Evolutionary conservation across 495 filamentous ascomycete species (phyloP).

Genomic region (Hypoxylon lenormandii): DNA sequence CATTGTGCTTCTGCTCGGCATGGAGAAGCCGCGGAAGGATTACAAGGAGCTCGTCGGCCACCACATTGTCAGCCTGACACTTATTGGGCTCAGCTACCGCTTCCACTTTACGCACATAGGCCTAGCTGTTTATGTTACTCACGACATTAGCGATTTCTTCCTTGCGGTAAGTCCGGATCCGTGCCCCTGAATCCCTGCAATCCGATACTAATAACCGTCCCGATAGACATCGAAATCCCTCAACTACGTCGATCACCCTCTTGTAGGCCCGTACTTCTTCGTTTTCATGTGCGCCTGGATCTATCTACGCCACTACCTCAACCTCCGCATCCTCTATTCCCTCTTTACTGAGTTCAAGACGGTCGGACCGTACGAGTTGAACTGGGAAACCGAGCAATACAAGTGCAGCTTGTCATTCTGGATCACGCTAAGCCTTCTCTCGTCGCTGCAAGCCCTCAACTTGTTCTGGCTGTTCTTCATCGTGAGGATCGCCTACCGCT

Average conservation of each 20-base stretch:
- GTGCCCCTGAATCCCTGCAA: neutral
- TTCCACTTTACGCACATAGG: conserved; percentile 99
- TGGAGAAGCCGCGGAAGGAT: conserved; percentile 96
- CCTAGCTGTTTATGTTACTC: conserved; percentile 95
- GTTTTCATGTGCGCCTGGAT: conserved; percentile 87
- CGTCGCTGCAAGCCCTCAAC: conserved; percentile 81
- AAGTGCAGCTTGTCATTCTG: conserved; percentile 81
- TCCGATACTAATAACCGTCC: conserved; percentile 9
- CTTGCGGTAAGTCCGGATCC: conserved; percentile 76
- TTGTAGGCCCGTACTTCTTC: conserved; percentile 84
- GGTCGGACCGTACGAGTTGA: conserved; percentile 85
- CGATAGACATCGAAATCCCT: conserved; percentile 87
- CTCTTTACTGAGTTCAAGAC: conserved; percentile 88
- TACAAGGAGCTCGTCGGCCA: conserved; percentile 95
- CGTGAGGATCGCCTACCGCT: conserved; percentile 74
- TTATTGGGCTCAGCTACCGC: conserved; percentile 90
- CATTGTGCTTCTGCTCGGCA: conserved; percentile 84
- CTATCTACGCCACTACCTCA: conserved; percentile 92
- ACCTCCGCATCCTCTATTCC: conserved; percentile 85
- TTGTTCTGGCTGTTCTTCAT: conserved; percentile 90
- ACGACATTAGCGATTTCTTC: conserved; percentile 97
- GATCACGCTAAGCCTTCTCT: conserved; percentile 77
- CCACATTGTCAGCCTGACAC: conserved; percentile 89
- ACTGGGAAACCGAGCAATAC: conserved; percentile 87
- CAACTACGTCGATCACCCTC: conserved; percentile 85